These are phyloP conservation scores for Trametes cingulata DNA, from an alignment of 768 basidiomycete genomes.

Conservation along the genomic window DNA sequence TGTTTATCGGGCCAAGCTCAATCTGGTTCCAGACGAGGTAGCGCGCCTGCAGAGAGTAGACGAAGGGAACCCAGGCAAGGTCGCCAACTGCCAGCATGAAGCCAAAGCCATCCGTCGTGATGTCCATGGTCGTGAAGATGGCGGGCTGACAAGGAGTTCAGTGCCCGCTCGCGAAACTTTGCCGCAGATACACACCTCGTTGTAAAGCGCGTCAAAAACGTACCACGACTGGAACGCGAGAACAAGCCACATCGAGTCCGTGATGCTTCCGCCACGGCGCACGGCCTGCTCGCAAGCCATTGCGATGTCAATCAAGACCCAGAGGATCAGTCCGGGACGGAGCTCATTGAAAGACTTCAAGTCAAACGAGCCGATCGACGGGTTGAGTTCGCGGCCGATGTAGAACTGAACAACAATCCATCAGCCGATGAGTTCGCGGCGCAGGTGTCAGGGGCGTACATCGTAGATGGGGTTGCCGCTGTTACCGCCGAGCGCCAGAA, in stretches of 20 bases:
- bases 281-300: slow-evolving; percentile 90
- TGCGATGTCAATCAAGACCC: slow-evolving; percentile 87
- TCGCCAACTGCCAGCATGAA: slow-evolving; percentile 98
- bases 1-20: slow-evolving; percentile 66
- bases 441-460: slow-evolving; percentile 47
- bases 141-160: slow-evolving; percentile 54
- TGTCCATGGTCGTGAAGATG: slow-evolving; percentile 95
- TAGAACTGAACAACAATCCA: slow-evolving; percentile 60
- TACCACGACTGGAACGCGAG: slow-evolving; percentile 86
- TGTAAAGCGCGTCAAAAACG: slow-evolving; percentile 83
- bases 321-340: slow-evolving; percentile 87
- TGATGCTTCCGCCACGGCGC: slow-evolving; percentile 71
- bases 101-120: slow-evolving; percentile 96
- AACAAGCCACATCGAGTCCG: slow-evolving; percentile 92
- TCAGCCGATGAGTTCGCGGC: background rate
- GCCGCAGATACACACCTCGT: slow-evolving; percentile 61
- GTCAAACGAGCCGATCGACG: slow-evolving; percentile 75
- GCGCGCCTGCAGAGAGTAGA: slow-evolving; percentile 90
- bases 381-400: slow-evolving; percentile 95
- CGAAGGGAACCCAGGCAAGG: slow-evolving; percentile 92
- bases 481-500: slow-evolving; percentile 94
- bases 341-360: slow-evolving; percentile 81
- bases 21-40: slow-evolving; percentile 90
- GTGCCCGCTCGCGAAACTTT: background rate
- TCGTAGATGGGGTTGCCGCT: slow-evolving; percentile 86